Percentiles rank a stretch among this genome's conserved stretches.
These are phyloP conservation scores for Apiospora kogelbergensis DNA, from an alignment of 2,329 filamentous ascomycete species.

Conservation along the genomic window DNA sequence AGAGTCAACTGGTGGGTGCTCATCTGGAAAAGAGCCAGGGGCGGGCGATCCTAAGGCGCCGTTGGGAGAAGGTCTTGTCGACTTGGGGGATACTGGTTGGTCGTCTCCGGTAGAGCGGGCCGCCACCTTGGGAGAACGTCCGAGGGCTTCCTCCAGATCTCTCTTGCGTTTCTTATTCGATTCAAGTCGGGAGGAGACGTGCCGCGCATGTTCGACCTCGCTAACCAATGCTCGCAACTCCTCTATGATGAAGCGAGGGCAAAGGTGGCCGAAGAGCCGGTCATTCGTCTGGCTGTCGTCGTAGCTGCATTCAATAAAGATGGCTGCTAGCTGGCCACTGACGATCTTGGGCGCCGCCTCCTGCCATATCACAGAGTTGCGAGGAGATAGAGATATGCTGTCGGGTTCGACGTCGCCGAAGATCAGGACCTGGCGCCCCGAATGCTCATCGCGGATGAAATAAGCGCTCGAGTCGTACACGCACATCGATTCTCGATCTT, in stretches of 20 bases:
- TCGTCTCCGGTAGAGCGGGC: constrained; percentile 33
- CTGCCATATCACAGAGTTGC: constrained; percentile 81
- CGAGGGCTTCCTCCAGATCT: constrained; percentile 34
- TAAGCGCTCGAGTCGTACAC: constrained; percentile 90
- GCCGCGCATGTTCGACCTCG: constrained; percentile 61
- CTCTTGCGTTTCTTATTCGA: constrained; percentile 66
- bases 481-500: constrained; percentile 53
- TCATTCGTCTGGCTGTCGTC: constrained; percentile 76
- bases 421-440: constrained; percentile 78
- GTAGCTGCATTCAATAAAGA: constrained; percentile 97
- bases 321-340: constrained; percentile 68
- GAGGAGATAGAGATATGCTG: constrained; percentile 74
- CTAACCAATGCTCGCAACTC: constrained; percentile 73
- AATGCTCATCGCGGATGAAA: constrained; percentile 78
- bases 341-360: constrained; percentile 86
- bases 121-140: constrained; percentile 16
- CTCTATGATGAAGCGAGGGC: constrained; percentile 76
- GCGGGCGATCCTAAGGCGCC: background rate
- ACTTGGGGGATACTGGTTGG: constrained; percentile 53
- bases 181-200: constrained; percentile 43
- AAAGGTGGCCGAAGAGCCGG: constrained; percentile 84
- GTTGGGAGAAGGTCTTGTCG: constrained; percentile 30
- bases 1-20: constrained; percentile 26
- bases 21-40: background rate
- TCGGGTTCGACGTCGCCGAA: constrained; percentile 97